Percentiles rank a stretch among this genome's conserved stretches.
phyloP scores from a whole-genome alignment of 345 rosid species.

The Turritis glabra region DNA sequence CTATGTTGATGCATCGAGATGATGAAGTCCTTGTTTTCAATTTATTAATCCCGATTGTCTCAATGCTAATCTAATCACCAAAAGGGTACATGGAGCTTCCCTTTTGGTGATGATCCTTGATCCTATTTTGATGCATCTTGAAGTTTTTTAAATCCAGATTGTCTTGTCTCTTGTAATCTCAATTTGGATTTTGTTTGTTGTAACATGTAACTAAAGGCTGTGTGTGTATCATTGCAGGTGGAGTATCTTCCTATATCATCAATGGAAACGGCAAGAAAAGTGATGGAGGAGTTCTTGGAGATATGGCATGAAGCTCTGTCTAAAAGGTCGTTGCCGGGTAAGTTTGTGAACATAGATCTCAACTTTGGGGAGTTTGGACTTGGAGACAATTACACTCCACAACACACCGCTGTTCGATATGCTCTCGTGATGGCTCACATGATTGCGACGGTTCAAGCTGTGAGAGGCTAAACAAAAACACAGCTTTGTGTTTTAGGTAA shows the following conservation, averaged over 20 bases:
- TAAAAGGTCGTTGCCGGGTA: constrained; percentile 77
- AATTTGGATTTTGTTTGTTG: background rate
- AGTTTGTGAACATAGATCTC: constrained; percentile 65
- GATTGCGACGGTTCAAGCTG: constrained; percentile 73
- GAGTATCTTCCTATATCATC: constrained; percentile 91
- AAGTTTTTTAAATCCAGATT: background rate
- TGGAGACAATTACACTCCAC: constrained; percentile 62
- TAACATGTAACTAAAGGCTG: constrained; percentile 1
- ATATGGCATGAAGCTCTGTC: constrained; percentile 78
- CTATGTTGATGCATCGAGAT: background rate
- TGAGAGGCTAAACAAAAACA: constrained; percentile 23
- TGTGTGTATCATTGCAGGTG: constrained; percentile 50
- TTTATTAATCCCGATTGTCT: background rate
- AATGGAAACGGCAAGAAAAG: constrained; percentile 62
- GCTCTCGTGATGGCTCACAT: constrained; percentile 77
- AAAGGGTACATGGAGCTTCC: background rate
- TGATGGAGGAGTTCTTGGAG: constrained; percentile 79
- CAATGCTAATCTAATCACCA: background rate
- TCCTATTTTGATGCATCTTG: background rate
- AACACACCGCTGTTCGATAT: constrained; percentile 84
- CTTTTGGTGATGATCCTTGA: background rate
- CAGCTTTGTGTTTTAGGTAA: background rate
- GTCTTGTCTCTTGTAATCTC: background rate
- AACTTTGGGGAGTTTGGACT: constrained; percentile 78
- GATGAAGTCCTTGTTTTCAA: background rate